These are phyloP conservation scores for Dactylellina sp. DNA, from an alignment of 2,329 filamentous ascomycete species.

Conservation along the genomic window DNA sequence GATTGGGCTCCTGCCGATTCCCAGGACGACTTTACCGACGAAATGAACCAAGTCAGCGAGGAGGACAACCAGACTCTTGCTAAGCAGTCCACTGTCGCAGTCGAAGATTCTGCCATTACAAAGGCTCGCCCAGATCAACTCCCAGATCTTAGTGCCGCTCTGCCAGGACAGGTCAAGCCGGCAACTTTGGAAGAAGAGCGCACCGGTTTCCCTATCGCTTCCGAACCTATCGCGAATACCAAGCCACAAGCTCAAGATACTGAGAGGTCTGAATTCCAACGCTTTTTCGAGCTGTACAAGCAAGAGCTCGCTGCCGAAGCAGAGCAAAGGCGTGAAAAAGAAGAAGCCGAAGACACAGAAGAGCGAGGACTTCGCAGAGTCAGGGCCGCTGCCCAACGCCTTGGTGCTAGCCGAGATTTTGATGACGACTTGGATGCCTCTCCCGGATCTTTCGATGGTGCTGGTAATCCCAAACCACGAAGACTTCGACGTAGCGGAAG, in stretches of 20 bases:
- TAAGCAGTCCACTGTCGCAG: neutral
- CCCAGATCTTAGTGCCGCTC: slow-evolving; percentile 25
- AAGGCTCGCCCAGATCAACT: slow-evolving; percentile 10
- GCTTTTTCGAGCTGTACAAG: neutral
- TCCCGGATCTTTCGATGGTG: neutral
- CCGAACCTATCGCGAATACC: no score
- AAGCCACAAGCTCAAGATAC: neutral
- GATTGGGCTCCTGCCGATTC: slow-evolving; percentile 39
- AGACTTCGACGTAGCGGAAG: slow-evolving; percentile 17
- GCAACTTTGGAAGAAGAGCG: slow-evolving; percentile 21
- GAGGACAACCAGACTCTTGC: neutral
- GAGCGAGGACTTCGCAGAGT: no score
- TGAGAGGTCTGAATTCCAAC: slow-evolving; percentile 10
- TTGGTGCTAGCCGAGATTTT: neutral
- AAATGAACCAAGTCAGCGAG: neutral
- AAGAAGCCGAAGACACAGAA: no score
- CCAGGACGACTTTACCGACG: neutral
- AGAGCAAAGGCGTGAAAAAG: slow-evolving; percentile 9
- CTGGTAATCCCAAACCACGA: slow-evolving; percentile 14
- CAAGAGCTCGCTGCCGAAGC: no score
- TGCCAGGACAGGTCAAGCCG: slow-evolving; percentile 3
- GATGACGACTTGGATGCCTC: neutral
- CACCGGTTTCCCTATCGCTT: no score
- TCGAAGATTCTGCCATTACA: neutral
- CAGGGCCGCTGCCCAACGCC: neutral